Evolutionary conservation across 768 basidiomycete species (phyloP).

Genomic region (Boletus reticuloceps): DNA sequence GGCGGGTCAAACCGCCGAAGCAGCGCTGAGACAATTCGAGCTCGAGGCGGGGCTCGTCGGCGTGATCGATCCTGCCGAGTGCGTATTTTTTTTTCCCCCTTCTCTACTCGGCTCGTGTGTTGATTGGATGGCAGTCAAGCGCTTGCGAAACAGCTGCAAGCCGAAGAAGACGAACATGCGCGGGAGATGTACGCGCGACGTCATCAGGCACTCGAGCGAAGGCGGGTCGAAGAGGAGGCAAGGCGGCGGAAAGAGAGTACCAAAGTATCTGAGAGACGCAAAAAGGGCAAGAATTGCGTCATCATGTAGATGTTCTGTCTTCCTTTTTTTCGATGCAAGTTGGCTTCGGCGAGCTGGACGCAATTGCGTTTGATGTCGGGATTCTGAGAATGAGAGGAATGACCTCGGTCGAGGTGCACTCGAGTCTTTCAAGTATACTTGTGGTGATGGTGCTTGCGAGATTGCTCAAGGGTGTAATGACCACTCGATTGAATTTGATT

Average conservation of each 20-base stretch:
- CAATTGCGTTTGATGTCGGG: no score
- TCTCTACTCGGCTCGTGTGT: no score
- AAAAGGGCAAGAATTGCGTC: conserved; percentile 49
- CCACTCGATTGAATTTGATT: no score
- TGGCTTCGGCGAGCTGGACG: no score
- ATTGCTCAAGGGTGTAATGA: no score
- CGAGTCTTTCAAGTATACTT: no score
- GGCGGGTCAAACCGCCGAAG: conserved; percentile 69
- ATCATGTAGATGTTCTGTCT: conserved; percentile 24
- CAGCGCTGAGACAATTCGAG: conserved; percentile 50
- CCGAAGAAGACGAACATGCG: conserved; percentile 68
- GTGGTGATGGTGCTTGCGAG: no score
- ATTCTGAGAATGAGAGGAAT: no score
- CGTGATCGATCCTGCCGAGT: conserved; percentile 59
- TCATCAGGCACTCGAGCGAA: conserved; percentile 28
- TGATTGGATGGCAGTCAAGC: conserved; percentile 31
- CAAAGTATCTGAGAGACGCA: conserved; percentile 30
- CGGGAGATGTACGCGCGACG: conserved; percentile 35
- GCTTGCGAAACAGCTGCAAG: conserved; percentile 75
- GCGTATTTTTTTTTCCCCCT: conserved; percentile 25
- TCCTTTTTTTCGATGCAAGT: no score
- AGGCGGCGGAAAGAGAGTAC: conserved; percentile 12
- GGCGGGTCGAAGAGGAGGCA: conserved; percentile 19
- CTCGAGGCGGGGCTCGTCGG: conserved; percentile 36
- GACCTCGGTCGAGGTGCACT: no score